Evolutionary conservation across 2,329 filamentous ascomycete genomes (phyloP).

Genomic region (Emmonsia crescens): DNA sequence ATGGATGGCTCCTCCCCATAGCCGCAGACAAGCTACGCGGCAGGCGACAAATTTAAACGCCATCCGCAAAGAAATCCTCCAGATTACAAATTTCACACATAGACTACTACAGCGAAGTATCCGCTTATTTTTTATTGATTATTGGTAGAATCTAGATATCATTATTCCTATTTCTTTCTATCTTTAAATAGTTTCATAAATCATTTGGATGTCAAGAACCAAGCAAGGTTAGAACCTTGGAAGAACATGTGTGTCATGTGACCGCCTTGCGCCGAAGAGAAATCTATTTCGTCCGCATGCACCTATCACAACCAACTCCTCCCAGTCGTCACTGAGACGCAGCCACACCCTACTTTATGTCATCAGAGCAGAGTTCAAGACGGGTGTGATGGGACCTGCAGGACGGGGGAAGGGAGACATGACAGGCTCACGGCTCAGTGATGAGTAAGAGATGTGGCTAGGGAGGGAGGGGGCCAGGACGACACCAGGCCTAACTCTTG

Average conservation of each 20-base stretch:
- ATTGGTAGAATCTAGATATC: neutral
- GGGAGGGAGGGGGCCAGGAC: neutral
- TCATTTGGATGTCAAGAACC: no score
- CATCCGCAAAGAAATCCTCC: neutral
- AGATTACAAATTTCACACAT: neutral
- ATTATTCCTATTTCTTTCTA: neutral
- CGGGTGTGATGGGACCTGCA: constrained; percentile 3
- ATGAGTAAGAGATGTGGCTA: neutral
- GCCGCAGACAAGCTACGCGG: no score
- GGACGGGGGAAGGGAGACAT: neutral
- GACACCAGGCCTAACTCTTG: neutral
- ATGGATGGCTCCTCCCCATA: neutral
- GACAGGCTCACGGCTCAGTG: neutral
- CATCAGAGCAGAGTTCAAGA: neutral
- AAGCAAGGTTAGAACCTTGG: no score
- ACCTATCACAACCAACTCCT: neutral
- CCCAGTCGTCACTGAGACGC: neutral
- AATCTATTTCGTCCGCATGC: neutral
- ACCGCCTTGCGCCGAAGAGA: neutral
- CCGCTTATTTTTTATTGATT: neutral
- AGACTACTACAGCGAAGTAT: neutral
- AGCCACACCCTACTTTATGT: neutral
- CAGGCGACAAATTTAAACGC: neutral
- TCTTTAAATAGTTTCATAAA: neutral
- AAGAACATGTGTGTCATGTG: neutral